Evolutionary conservation across 768 basidiomycete genomes (phyloP), one percentile per base, ranked within the genome.

Genomic region (Mycena sanguinolenta): DNA sequence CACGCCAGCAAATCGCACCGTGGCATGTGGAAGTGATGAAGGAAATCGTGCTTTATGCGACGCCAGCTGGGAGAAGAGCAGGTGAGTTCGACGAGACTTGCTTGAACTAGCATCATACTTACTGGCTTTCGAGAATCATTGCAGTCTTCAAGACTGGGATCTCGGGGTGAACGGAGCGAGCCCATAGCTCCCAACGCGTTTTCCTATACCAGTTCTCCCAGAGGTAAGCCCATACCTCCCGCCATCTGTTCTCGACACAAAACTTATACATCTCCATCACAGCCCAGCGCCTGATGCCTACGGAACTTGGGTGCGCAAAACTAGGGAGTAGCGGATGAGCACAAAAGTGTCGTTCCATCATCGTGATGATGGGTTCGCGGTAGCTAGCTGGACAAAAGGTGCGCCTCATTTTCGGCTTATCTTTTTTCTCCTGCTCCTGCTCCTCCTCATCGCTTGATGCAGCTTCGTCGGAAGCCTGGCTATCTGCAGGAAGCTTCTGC

Each of bases 1-100:
- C 77, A 83, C 2, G 69, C 72, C 6, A 83, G 76, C 2, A 82
- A 65, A 65, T 82, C 82, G 57, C 80, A 67, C 9, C 75, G 75
- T 1, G 79, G 80, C 65, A 73, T 76, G 44, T 76, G 76, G 58
- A 80, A 81, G 64, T 81, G 78, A 46, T 80, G 78, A 4, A 82
- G 74, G 58, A 76, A 81, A 59, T 82, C 78, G 27, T 77, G 63
- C 46, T 83, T 83, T 49, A 82, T 82, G 9, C 62, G 71, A 6
- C 76, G 69, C 82, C 81, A 82, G 72, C 81, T 81, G 49, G 16
- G 6, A 30, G 12, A 38, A 23, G 25, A 44, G 52, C 62, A 32
- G 67, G 74, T 73, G 23, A 23, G 16, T 73, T 27, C 19, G 17
- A 19, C 52, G 60, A 19, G 50, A 52, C 64, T 54, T 28, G 49